Conservation (phyloP, 177 flowering plant species). For the Vitis hybrid region DNA sequence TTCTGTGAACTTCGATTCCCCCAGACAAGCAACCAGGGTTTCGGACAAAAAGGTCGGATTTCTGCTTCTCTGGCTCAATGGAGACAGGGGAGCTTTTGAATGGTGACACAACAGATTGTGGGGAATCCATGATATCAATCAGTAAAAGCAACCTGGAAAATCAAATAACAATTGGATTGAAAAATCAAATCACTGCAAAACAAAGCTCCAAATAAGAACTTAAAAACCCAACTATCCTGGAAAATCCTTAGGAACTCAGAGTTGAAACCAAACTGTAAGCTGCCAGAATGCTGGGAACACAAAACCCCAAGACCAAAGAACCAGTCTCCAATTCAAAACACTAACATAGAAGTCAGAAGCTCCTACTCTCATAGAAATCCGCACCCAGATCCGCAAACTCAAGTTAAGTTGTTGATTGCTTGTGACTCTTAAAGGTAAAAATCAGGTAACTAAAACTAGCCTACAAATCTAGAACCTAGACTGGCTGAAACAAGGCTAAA, state of each 20-base stretch:
- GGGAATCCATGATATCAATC: constrained; percentile 57
- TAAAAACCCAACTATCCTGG: neutral
- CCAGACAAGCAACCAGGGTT: constrained; percentile 28
- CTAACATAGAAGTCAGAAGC: neutral
- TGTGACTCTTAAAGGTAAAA: neutral
- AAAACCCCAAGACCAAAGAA: neutral
- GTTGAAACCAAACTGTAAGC: neutral
- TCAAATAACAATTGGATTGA: constrained; percentile 5
- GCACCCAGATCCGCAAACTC: neutral
- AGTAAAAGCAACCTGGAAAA: constrained; percentile 25
- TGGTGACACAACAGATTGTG: constrained; percentile 58
- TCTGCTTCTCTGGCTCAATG: constrained; percentile 41
- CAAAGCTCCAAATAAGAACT: neutral
- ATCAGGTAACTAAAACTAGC: neutral
- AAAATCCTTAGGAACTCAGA: neutral
- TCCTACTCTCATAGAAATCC: neutral
- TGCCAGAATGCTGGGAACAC: neutral
- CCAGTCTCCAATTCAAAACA: constrained; percentile 1
- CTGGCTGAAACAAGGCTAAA: neutral
- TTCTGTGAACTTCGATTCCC: constrained; percentile 26
- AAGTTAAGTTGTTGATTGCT: neutral
- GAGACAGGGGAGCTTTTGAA: constrained; percentile 34
- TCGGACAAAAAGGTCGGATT: constrained; percentile 19
- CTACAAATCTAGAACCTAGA: neutral
- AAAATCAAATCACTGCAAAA: neutral